Conservation (phyloP, 1,284 basidiomycete species). For the Fomitopsis palustris region DNA sequence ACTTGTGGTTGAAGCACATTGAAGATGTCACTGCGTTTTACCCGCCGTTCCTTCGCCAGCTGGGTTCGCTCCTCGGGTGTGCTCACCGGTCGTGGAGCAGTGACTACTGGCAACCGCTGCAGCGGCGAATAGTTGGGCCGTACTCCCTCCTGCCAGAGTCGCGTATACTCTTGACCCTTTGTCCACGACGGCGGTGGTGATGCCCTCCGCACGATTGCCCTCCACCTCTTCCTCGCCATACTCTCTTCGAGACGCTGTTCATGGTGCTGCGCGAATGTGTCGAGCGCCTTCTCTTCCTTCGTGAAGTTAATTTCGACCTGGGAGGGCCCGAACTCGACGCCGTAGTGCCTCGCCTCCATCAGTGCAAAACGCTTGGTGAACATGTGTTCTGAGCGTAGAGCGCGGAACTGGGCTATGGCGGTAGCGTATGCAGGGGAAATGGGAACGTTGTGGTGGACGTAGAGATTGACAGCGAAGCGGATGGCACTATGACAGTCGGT, state of each 20-base stretch:
- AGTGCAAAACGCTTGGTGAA: conserved; percentile 74
- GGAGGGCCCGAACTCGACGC: conserved; percentile 63
- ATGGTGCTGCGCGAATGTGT: conserved; percentile 52
- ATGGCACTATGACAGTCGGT: conserved; percentile 56
- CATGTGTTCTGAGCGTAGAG: conserved; percentile 83
- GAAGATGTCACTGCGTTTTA: conserved; percentile 5
- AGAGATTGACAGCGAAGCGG: conserved; percentile 77
- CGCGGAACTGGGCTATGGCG: conserved; percentile 83
- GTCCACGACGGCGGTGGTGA: conserved; percentile 51
- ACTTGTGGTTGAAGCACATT: background rate
- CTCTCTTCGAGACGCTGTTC: conserved; percentile 52
- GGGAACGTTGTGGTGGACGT: conserved; percentile 60
- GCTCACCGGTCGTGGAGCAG: conserved; percentile 4
- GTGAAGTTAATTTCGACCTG: conserved; percentile 59
- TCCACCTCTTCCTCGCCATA: conserved; percentile 74
- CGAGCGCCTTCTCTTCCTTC: conserved; percentile 60
- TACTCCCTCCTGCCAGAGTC: conserved; percentile 66
- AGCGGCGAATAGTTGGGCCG: conserved; percentile 52
- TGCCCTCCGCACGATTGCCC: conserved; percentile 54
- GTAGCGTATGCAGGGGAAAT: conserved; percentile 80
- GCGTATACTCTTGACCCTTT: conserved; percentile 64
- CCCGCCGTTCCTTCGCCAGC: background rate
- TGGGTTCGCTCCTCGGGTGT: background rate
- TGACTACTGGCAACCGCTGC: conserved; percentile 13
- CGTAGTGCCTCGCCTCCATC: conserved; percentile 78